Conservation (phyloP, 225 moss, liverwort and hornwort genomes). For the Marchantia paleacea region DNA sequence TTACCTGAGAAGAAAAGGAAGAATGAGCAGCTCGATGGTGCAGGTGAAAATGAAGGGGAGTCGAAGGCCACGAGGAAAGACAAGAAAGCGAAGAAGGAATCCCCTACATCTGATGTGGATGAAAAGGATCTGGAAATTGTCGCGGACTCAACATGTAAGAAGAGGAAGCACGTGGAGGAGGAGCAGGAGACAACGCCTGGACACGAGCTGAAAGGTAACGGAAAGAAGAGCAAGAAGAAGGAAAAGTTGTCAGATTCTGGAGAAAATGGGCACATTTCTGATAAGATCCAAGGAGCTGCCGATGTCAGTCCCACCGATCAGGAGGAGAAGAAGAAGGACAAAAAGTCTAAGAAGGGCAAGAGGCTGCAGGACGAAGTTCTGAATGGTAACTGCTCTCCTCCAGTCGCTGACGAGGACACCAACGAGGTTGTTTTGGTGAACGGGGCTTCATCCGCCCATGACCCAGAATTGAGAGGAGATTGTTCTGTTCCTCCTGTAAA, state of each 20-base stretch:
- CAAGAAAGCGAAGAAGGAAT: conserved; percentile 27
- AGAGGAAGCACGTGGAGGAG: conserved; percentile 39
- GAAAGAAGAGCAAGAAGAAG: conserved; percentile 34
- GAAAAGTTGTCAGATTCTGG: conserved; percentile 11
- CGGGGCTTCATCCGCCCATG: background rate
- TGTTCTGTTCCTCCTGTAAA: background rate
- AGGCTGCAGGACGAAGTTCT: background rate
- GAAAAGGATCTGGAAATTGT: background rate
- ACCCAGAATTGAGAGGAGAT: background rate
- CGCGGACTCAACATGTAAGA: conserved; percentile 23
- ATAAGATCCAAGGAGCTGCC: background rate
- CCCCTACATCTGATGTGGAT: background rate
- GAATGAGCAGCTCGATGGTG: conserved; percentile 10
- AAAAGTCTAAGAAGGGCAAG: conserved; percentile 2
- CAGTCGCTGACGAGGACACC: background rate
- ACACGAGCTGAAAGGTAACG: background rate
- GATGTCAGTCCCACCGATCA: background rate
- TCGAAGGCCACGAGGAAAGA: conserved; percentile 12
- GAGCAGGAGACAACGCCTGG: conserved; percentile 2
- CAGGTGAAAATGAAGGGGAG: conserved; percentile 8
- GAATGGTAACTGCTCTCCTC: background rate
- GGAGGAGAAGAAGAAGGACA: conserved; percentile 19
- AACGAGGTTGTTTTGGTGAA: background rate
- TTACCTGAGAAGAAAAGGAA: conserved; percentile 28
- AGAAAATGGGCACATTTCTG: conserved; percentile 16